phyloP scores from a whole-genome alignment of 2,329 filamentous ascomycete species.

The Lomentospora prolificans region DNA sequence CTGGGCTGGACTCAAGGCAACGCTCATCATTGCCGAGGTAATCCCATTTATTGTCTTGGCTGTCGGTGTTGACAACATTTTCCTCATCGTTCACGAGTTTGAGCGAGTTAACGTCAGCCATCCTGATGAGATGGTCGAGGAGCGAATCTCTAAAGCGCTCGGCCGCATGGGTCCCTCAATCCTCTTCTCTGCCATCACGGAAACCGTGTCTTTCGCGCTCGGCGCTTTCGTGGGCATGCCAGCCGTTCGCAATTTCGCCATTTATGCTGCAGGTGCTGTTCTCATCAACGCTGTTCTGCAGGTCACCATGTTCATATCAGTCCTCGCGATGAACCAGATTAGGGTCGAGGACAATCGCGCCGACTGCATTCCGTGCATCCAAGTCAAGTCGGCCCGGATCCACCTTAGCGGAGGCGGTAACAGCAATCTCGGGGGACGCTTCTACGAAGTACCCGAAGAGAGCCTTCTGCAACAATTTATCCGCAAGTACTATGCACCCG shows the following conservation, averaged over 20 bases:
- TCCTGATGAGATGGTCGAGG: constrained; percentile 77
- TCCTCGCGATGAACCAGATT: constrained; percentile 82
- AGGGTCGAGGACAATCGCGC: constrained; percentile 81
- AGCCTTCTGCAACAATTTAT: constrained; percentile 79
- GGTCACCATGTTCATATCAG: constrained; percentile 92
- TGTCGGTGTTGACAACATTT: constrained; percentile 97
- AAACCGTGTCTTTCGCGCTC: constrained; percentile 86
- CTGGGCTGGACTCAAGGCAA: constrained; percentile 83
- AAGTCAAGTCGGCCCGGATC: constrained; percentile 62
- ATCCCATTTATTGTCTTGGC: constrained; percentile 96
- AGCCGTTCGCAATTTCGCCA: constrained; percentile 91
- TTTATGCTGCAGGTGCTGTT: constrained; percentile 91
- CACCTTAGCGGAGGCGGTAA: constrained; percentile 49
- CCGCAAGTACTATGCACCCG: constrained; percentile 77
- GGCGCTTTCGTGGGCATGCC: constrained; percentile 96
- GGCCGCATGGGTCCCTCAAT: constrained; percentile 97
- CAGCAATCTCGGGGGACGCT: constrained; percentile 45
- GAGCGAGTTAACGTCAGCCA: constrained; percentile 89
- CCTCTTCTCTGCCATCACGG: constrained; percentile 84
- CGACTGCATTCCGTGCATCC: constrained; percentile 86
- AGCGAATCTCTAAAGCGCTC: constrained; percentile 77
- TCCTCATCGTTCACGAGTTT: constrained; percentile 96
- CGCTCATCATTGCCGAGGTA: constrained; percentile 94
- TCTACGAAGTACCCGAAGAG: constrained; percentile 73
- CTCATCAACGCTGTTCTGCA: constrained; percentile 96